Evolutionary conservation across 108 stramenopile genomes (phyloP).

Genomic region (Pseudonitzschia delicatissima): DNA sequence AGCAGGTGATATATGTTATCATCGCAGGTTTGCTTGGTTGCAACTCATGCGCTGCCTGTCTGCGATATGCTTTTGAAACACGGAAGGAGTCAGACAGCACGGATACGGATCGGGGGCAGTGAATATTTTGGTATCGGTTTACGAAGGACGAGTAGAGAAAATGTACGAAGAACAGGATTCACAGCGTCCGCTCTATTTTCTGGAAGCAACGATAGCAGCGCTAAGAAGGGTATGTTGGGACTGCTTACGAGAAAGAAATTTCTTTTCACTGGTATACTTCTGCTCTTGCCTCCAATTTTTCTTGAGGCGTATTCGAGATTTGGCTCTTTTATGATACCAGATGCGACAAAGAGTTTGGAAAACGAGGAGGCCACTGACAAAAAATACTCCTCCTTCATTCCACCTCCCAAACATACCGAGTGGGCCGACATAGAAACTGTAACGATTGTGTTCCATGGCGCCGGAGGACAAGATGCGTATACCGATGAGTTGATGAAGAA

Average conservation of each 20-base stretch:
- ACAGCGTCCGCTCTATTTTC: not conserved
- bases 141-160: no score
- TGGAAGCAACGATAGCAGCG: not conserved
- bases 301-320: slow-evolving; percentile 22
- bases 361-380: not conserved
- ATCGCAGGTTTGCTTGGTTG: not conserved
- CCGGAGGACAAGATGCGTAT: slow-evolving; percentile 36
- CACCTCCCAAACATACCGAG: not conserved
- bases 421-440: slow-evolving; percentile 22
- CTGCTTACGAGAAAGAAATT: slow-evolving; percentile 8
- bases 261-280: not conserved
- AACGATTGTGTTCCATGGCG: slow-evolving; percentile 39
- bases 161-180: not conserved
- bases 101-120: no score
- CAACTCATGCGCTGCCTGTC: not conserved
- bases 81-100: not conserved
- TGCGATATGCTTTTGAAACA: not conserved
- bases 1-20: not conserved
- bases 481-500: slow-evolving; percentile 31
- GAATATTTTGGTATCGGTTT: no score
- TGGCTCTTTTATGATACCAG: not conserved
- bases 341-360: not conserved
- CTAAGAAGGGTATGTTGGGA: not conserved
- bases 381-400: not conserved
- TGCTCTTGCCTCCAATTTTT: slow-evolving; percentile 10